phyloP scores from a whole-genome alignment of 2,329 filamentous ascomycete species.

The Arthrobotrys iridis region DNA sequence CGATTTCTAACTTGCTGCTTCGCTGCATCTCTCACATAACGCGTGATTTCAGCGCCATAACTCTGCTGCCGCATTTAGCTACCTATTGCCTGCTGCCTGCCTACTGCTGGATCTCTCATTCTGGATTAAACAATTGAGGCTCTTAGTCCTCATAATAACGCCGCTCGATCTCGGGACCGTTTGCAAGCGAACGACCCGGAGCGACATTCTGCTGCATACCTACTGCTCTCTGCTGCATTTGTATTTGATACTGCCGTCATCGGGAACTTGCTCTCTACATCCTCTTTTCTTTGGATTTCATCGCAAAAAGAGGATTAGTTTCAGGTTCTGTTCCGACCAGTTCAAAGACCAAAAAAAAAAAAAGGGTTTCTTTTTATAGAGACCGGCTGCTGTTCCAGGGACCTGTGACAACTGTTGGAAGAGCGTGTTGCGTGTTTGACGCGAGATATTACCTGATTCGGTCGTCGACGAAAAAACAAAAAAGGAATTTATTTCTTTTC shows the following conservation, averaged over 20 bases:
- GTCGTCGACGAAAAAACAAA: slow-evolving; percentile 1
- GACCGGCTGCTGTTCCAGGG: not conserved
- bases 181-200: slow-evolving; percentile 18
- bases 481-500: slow-evolving; percentile 24
- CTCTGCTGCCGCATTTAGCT: slow-evolving; percentile 23
- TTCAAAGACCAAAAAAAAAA: not conserved
- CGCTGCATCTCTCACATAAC: slow-evolving; percentile 13
- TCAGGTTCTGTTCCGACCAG: not conserved
- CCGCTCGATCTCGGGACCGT: slow-evolving; percentile 19
- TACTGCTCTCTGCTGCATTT: not conserved
- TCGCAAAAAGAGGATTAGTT: too few species aligned
- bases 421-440: slow-evolving; percentile 29
- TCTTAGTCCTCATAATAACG: slow-evolving; percentile 15
- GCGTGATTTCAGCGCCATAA: not conserved
- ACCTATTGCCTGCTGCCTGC: not conserved
- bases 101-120: not conserved
- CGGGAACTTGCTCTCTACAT: not conserved
- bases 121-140: slow-evolving; percentile 10
- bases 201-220: not conserved
- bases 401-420: not conserved
- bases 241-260: not conserved
- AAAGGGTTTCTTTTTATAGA: slow-evolving; percentile 15
- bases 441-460: not conserved
- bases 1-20: slow-evolving; percentile 19
- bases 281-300: not conserved